Percentiles rank a stretch among this genome's conserved stretches.
phyloP scores from a whole-genome alignment of 2,329 filamentous ascomycete species.

The Clonostachys chloroleuca region DNA sequence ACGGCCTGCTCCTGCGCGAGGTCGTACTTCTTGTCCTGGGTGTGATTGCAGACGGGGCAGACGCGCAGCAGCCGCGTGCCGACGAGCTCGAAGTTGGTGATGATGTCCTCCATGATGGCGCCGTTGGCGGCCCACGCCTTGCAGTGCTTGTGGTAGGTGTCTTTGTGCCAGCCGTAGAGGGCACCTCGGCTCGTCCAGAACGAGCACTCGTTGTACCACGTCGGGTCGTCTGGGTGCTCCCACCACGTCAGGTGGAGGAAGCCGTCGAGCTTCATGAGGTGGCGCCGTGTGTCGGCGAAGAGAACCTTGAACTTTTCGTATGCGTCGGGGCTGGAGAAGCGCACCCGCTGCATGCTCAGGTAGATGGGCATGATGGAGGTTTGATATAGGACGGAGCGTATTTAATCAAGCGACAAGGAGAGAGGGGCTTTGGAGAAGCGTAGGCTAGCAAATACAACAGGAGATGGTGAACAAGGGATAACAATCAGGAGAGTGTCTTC shows the following conservation, averaged over 20 bases:
- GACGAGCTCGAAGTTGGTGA: constrained; percentile 11
- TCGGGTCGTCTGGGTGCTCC: constrained; percentile 6
- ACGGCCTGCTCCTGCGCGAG: constrained; percentile 9
- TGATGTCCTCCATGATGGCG: constrained; percentile 11
- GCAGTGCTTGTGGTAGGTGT: constrained; percentile 9
- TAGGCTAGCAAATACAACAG: too few relatives aligned
- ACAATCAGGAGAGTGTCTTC: too few relatives aligned
- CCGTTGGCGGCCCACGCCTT: constrained; percentile 8
- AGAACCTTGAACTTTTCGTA: constrained; percentile 8
- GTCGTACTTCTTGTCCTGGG: constrained; percentile 10
- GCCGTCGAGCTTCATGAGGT: constrained; percentile 6
- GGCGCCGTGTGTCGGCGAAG: constrained; percentile 6
- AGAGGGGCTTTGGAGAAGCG: too few relatives aligned
- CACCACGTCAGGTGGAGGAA: constrained; percentile 7
- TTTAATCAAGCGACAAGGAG: too few relatives aligned
- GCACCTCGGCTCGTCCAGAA: constrained; percentile 9
- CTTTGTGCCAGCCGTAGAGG: constrained; percentile 9
- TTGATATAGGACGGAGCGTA: too few relatives aligned
- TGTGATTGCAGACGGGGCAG: constrained; percentile 7
- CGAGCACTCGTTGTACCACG: constrained; percentile 9
- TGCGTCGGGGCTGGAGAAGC: constrained; percentile 7
- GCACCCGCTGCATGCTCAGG: constrained; percentile 4
- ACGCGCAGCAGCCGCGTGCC: constrained; percentile 6
- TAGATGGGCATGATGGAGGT: constrained; percentile 5
- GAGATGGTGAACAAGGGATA: too few relatives aligned